Conservation (phyloP, 768 basidiomycete genomes). For the Lactarius trivialis region DNA sequence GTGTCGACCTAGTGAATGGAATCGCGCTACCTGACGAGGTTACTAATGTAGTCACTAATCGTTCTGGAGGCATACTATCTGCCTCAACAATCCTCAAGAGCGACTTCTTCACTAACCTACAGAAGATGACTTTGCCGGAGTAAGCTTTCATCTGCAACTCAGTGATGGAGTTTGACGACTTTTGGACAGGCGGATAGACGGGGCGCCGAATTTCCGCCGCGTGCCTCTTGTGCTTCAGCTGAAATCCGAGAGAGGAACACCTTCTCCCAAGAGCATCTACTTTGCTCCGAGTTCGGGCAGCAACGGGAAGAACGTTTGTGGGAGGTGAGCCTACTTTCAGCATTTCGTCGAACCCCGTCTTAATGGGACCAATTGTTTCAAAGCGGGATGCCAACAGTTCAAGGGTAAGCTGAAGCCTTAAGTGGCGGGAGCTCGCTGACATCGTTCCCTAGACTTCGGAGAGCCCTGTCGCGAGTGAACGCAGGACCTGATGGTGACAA, state of each 20-base stretch:
- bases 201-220: constrained; percentile 88
- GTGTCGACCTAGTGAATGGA: constrained; percentile 57
- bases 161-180: background rate
- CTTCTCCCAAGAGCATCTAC: constrained; percentile 32
- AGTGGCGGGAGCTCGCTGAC: constrained; percentile 4
- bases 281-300: constrained; percentile 34
- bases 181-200: constrained; percentile 69
- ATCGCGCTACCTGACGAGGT: constrained; percentile 90
- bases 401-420: constrained; percentile 48
- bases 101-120: constrained; percentile 88
- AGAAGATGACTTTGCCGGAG: constrained; percentile 97
- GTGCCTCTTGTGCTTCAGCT: constrained; percentile 55
- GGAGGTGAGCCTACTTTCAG: constrained; percentile 44
- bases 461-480: constrained; percentile 70
- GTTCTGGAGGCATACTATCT: constrained; percentile 80
- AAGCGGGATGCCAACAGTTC: constrained; percentile 92
- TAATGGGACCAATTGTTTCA: constrained; percentile 22
- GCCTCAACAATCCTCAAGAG: constrained; percentile 93
- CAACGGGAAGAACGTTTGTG: constrained; percentile 60
- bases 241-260: constrained; percentile 24
- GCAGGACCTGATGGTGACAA: constrained; percentile 75
- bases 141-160: constrained; percentile 33
- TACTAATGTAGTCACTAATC: constrained; percentile 73
- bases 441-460: constrained; percentile 49
- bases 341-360: background rate